Evolutionary conservation across 306 rosid species (phyloP).

Genomic region (Gleditsia sinensis): DNA sequence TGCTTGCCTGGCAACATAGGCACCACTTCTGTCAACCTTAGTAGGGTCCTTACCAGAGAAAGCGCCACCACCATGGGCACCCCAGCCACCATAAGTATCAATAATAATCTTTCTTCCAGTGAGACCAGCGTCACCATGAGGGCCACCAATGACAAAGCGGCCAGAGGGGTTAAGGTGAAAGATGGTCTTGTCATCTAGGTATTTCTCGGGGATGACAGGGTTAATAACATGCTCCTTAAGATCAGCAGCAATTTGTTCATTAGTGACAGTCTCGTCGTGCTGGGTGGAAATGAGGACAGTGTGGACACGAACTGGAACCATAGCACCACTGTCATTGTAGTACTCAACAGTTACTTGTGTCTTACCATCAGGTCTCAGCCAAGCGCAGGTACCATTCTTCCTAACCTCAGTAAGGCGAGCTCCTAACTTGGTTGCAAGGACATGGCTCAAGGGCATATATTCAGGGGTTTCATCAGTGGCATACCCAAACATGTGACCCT

Average conservation of each 20-base stretch:
- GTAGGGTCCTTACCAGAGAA: slow-evolving; percentile 99
- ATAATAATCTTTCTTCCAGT: slow-evolving; percentile 98
- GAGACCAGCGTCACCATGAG: slow-evolving; percentile 99
- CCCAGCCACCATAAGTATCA: slow-evolving; percentile 99
- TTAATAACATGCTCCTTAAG: slow-evolving; percentile 96
- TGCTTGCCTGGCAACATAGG: slow-evolving; percentile 94
- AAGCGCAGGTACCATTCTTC: slow-evolving; percentile 91
- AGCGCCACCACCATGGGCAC: slow-evolving; percentile 99
- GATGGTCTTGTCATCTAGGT: slow-evolving; percentile 95
- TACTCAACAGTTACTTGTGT: slow-evolving; percentile 98
- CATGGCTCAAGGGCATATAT: slow-evolving; percentile 91
- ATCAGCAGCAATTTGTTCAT: slow-evolving; percentile 94
- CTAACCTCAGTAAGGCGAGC: slow-evolving; percentile 95
- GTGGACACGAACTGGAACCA: slow-evolving; percentile 97
- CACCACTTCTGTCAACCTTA: slow-evolving; percentile 99
- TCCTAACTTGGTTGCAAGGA: slow-evolving; percentile 95
- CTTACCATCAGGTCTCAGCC: slow-evolving; percentile 99
- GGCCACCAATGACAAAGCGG: slow-evolving; percentile 98
- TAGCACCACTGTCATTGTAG: slow-evolving; percentile 87
- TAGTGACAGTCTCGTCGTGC: slow-evolving; percentile 95
- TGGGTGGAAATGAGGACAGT: slow-evolving; percentile 99
- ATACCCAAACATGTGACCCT: slow-evolving; percentile 99
- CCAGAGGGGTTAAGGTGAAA: slow-evolving; percentile 99
- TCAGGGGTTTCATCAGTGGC: slow-evolving; percentile 99
- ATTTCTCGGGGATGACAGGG: slow-evolving; percentile 95